Conservation (phyloP, 768 basidiomycete species). For the Phanerochaete sordida region DNA sequence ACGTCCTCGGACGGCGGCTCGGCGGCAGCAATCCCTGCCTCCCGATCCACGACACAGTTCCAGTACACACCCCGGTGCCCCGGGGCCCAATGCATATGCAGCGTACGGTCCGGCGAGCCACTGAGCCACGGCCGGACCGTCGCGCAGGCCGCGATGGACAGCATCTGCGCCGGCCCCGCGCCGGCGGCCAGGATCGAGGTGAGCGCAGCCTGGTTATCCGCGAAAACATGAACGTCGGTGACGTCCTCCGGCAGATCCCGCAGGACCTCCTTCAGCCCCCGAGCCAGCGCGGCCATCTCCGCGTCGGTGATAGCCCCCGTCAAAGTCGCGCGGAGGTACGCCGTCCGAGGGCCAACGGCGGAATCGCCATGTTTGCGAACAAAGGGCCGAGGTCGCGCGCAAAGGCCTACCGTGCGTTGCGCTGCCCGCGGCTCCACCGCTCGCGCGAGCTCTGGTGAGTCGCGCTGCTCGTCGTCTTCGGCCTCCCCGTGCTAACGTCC, state of each 20-base stretch:
- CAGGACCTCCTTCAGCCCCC: slow-evolving; percentile 1
- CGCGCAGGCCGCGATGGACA: slow-evolving; percentile 1
- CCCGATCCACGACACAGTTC: neutral
- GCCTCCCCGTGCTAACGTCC: too few species aligned
- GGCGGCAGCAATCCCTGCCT: neutral
- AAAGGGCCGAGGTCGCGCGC: too few species aligned
- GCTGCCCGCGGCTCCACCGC: too few species aligned
- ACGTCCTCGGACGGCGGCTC: neutral
- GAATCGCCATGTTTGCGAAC: too few species aligned
- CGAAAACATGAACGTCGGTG: slow-evolving; percentile 4
- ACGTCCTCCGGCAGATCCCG: neutral
- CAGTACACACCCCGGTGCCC: slow-evolving; percentile 1
- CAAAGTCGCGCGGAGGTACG: too few species aligned
- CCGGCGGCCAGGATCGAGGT: slow-evolving; percentile 4
- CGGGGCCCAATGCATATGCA: slow-evolving; percentile 5
- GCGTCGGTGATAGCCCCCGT: too few species aligned
- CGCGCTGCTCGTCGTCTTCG: too few species aligned
- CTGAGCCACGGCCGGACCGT: slow-evolving; percentile 3
- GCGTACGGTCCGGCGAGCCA: neutral
- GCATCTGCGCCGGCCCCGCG: slow-evolving; percentile 3
- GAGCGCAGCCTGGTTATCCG: slow-evolving; percentile 4
- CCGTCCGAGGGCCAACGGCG: too few species aligned
- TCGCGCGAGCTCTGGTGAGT: too few species aligned
- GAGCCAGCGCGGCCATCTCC: slow-evolving; percentile 9
- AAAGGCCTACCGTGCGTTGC: too few species aligned